A percentile compares a stretch with the other conserved stretches of the same genome.
These are phyloP conservation scores for Wickerhamiella parazyma DNA, from an alignment of 805 yeast genomes.

Conservation along the genomic window DNA sequence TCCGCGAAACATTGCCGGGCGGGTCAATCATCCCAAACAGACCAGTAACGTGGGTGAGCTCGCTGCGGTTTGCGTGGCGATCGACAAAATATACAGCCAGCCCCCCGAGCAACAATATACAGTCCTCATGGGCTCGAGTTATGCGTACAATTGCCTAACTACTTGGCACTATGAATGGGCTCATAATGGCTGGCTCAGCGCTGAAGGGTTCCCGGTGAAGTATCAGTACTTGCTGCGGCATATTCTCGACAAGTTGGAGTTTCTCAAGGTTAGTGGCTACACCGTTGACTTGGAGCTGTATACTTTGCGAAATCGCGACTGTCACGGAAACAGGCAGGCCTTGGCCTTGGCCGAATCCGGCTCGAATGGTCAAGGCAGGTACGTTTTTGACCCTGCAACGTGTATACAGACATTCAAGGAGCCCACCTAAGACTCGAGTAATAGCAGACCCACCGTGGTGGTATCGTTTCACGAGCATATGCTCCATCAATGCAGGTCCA, in stretches of 20 bases:
- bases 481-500: too few relatives aligned
- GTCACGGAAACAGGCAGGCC: too few relatives aligned
- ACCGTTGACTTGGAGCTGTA: background rate
- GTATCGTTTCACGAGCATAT: too few relatives aligned
- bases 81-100: background rate
- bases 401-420: too few relatives aligned
- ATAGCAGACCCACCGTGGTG: too few relatives aligned
- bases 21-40: background rate
- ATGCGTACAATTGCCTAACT: background rate
- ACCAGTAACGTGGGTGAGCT: background rate
- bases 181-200: background rate
- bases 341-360: too few relatives aligned
- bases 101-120: background rate
- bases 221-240: background rate
- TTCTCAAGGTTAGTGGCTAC: background rate
- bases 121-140: background rate
- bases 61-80: background rate
- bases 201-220: background rate
- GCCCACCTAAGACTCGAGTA: too few relatives aligned
- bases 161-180: background rate
- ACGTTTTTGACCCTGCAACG: too few relatives aligned
- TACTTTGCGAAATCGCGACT: too few relatives aligned
- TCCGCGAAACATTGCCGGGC: too few relatives aligned
- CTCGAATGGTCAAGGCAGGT: too few relatives aligned
- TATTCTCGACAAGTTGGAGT: background rate